These are phyloP conservation scores for Apiotrichum laibachii DNA, from an alignment of 1,284 basidiomycete species.

Conservation along the genomic window DNA sequence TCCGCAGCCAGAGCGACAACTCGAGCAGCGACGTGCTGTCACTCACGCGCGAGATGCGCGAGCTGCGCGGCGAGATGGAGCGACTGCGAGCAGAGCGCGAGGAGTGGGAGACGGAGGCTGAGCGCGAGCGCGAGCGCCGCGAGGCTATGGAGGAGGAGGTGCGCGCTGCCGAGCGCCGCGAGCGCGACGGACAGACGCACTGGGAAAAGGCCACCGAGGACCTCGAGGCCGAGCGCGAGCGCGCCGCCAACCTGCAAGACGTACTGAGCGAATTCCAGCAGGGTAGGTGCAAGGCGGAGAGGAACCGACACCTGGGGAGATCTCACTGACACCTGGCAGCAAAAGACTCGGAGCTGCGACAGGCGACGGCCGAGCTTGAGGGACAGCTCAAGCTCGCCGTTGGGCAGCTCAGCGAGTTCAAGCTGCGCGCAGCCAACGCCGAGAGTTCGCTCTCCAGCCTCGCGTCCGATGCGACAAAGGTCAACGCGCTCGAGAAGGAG, in stretches of 20 bases:
- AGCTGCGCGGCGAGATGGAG: constrained; percentile 77
- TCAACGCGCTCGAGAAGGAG: constrained; percentile 75
- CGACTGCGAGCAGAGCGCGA: constrained; percentile 77
- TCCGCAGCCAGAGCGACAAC: constrained; percentile 54
- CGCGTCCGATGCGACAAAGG: constrained; percentile 63
- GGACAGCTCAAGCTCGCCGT: constrained; percentile 67
- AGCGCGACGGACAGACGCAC: constrained; percentile 63
- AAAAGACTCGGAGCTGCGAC: constrained; percentile 59
- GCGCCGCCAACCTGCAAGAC: constrained; percentile 78
- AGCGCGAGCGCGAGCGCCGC: constrained; percentile 67
- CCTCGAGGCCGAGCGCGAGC: constrained; percentile 68
- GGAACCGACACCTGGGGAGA: too few species aligned
- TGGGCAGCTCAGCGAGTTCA: constrained; percentile 75
- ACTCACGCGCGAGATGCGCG: constrained; percentile 76
- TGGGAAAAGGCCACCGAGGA: constrained; percentile 59
- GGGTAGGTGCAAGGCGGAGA: constrained; percentile 56
- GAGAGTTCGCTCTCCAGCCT: constrained; percentile 73
- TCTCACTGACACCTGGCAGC: constrained; percentile 32
- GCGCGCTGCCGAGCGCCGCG: constrained; percentile 63
- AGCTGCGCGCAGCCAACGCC: constrained; percentile 76
- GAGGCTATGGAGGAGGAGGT: constrained; percentile 65
- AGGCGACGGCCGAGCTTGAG: constrained; percentile 78
- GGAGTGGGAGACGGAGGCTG: constrained; percentile 76
- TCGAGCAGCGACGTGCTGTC: constrained; percentile 65
- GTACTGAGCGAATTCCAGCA: constrained; percentile 93